Percentiles rank a stretch among this genome's conserved stretches.
Conservation (phyloP, 495 filamentous ascomycete species). For the Apiosordaria backusii region DNA sequence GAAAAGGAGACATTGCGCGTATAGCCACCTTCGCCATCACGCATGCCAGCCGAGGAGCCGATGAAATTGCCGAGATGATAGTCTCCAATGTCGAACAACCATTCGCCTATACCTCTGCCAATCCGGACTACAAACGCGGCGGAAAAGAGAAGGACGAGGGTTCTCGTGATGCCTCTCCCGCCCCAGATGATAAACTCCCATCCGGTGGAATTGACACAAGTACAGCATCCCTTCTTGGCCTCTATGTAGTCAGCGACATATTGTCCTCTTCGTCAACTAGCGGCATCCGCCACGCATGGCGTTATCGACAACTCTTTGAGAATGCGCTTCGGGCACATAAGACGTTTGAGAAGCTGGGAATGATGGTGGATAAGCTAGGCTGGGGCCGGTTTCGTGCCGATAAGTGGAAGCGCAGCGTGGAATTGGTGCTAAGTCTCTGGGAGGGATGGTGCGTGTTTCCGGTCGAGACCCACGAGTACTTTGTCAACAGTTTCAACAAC, state of each 20-base stretch:
- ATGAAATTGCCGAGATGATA: conserved; percentile 87
- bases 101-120: conserved; percentile 60
- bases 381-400: conserved; percentile 85
- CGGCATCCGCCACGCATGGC: conserved; percentile 84
- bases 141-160: conserved; percentile 40
- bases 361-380: conserved; percentile 66
- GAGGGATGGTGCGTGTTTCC: conserved; percentile 88
- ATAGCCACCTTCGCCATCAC: conserved; percentile 87
- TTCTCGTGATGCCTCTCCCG: conserved; percentile 35
- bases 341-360: conserved; percentile 78
- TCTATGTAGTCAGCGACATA: conserved; percentile 87
- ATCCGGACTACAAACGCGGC: conserved; percentile 43
- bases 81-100: conserved; percentile 74
- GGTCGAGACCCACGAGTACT: conserved; percentile 66
- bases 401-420: conserved; percentile 85
- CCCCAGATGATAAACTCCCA: conserved; percentile 33
- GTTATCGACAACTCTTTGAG: conserved; percentile 86
- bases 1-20: conserved; percentile 82
- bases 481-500: conserved; percentile 69
- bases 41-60: conserved; percentile 69
- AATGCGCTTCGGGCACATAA: conserved; percentile 61
- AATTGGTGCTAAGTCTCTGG: conserved; percentile 72
- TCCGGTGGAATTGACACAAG: conserved; percentile 57
- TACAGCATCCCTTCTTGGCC: conserved; percentile 70
- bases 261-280: conserved; percentile 78